Percentiles rank a stretch among this genome's conserved stretches.
Conservation (phyloP, 805 yeast species). For the Suhomyces kilbournensis region DNA sequence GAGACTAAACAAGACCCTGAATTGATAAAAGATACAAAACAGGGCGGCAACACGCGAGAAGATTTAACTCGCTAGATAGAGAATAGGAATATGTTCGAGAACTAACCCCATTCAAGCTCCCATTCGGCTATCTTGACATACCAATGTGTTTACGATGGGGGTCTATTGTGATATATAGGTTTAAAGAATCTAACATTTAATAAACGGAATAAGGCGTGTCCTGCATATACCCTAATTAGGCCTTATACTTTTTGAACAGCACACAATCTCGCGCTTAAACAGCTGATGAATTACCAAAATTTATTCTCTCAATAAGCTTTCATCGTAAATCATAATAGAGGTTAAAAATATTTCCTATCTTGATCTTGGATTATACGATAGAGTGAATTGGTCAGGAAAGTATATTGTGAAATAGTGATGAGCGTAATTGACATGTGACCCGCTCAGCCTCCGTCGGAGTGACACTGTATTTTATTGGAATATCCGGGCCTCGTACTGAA, state of each 20-base stretch:
- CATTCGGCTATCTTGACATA: not conserved
- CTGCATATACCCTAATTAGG: not conserved
- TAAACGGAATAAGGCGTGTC: not conserved
- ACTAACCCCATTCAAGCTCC: not conserved
- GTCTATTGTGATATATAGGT: not conserved
- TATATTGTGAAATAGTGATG: not conserved
- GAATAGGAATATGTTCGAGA: not conserved
- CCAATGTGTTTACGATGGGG: not conserved
- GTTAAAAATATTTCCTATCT: conserved; percentile 2
- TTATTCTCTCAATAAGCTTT: not conserved
- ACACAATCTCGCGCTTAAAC: not conserved
- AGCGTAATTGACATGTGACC: not conserved
- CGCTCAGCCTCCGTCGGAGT: not conserved
- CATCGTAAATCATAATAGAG: conserved; percentile 1
- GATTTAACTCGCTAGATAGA: not conserved
- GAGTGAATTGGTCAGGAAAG: not conserved
- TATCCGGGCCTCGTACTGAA: not conserved
- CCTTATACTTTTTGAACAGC: not conserved
- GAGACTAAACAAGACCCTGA: not conserved
- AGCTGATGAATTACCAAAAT: not conserved
- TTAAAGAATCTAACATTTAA: not conserved
- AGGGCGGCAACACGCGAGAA: not conserved
- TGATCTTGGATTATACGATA: not conserved
- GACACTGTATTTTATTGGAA: not conserved
- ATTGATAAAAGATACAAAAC: not conserved